These are phyloP conservation scores for Hibiscus syriacus DNA, from an alignment of 345 rosid species.

Conservation along the genomic window DNA sequence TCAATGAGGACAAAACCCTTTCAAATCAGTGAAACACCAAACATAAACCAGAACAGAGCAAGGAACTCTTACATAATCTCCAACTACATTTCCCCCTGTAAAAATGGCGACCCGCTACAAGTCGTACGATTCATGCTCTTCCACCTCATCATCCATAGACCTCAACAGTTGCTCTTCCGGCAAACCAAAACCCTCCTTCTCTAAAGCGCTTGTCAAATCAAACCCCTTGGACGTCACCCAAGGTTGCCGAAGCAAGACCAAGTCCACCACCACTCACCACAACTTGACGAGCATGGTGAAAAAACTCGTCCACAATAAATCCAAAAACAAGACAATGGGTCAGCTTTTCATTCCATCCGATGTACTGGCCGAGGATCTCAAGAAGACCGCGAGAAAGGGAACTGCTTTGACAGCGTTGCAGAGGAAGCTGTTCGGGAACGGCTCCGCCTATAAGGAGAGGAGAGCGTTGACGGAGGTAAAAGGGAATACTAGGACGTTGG, in stretches of 20 bases:
- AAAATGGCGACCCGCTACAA: constrained; percentile 74
- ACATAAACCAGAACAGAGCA: no score
- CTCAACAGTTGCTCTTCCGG: no score
- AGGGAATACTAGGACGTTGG: constrained; percentile 70
- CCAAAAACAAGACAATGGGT: constrained; percentile 19
- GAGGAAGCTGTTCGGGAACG: constrained; percentile 70
- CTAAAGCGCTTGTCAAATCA: constrained; percentile 49
- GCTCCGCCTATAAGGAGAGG: constrained; percentile 24
- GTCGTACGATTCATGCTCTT: constrained; percentile 63
- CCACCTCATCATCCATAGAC: constrained; percentile 32
- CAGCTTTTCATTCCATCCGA: constrained; percentile 51
- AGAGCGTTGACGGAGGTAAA: constrained; percentile 72
- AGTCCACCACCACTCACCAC: constrained; percentile 10
- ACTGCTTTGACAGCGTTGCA: constrained; percentile 49
- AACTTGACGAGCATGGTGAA: constrained; percentile 59
- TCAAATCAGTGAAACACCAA: no score
- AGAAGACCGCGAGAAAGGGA: constrained; percentile 47
- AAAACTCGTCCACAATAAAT: constrained; percentile 60
- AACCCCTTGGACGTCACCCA: constrained; percentile 32
- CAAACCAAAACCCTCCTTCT: constrained; percentile 19
- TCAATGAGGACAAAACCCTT: no score
- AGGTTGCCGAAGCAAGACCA: not conserved
- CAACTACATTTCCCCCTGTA: not conserved
- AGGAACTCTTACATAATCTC: not conserved
- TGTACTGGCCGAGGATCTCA: constrained; percentile 58